These are phyloP conservation scores for Phoma sp. DNA, from an alignment of 2,329 filamentous ascomycete genomes.

Conservation along the genomic window DNA sequence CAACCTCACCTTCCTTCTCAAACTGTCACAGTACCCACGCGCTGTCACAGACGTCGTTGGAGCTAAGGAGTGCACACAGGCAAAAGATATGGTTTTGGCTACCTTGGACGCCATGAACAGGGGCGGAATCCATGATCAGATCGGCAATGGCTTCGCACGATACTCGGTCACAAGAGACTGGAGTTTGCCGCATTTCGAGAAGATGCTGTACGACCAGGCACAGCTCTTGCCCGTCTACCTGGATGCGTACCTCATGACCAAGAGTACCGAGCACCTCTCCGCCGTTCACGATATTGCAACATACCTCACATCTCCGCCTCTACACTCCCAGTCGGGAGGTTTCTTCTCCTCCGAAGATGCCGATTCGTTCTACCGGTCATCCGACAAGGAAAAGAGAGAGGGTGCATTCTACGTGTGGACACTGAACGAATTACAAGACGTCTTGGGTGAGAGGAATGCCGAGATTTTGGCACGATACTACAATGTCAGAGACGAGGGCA, in stretches of 20 bases:
- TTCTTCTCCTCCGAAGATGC: conserved; percentile 91
- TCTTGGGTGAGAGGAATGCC: conserved; percentile 72
- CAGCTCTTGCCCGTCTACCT: conserved; percentile 83
- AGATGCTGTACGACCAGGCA: conserved; percentile 92
- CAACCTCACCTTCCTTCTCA: conserved; percentile 82
- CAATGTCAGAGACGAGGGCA: conserved; percentile 82
- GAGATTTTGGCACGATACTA: conserved; percentile 82
- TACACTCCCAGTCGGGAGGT: conserved; percentile 71
- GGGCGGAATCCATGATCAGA: conserved; percentile 74
- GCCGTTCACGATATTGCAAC: conserved; percentile 81
- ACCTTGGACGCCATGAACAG: conserved; percentile 80
- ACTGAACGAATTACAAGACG: conserved; percentile 78
- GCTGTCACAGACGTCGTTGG: conserved; percentile 89
- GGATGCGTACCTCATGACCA: conserved; percentile 78
- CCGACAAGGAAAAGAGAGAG: conserved; percentile 82
- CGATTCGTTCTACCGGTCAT: conserved; percentile 76
- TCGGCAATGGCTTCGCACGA: conserved; percentile 78
- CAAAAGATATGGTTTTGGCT: conserved; percentile 77
- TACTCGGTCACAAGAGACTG: conserved; percentile 93
- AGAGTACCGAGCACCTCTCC: conserved; percentile 74
- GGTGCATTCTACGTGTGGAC: conserved; percentile 97
- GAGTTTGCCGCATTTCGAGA: conserved; percentile 95
- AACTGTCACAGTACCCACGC: conserved; percentile 71
- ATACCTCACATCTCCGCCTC: conserved; percentile 77
- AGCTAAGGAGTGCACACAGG: conserved; percentile 73